phyloP scores from a whole-genome alignment of 352 stramenopile species.

The Phytophthora cryptogea region DNA sequence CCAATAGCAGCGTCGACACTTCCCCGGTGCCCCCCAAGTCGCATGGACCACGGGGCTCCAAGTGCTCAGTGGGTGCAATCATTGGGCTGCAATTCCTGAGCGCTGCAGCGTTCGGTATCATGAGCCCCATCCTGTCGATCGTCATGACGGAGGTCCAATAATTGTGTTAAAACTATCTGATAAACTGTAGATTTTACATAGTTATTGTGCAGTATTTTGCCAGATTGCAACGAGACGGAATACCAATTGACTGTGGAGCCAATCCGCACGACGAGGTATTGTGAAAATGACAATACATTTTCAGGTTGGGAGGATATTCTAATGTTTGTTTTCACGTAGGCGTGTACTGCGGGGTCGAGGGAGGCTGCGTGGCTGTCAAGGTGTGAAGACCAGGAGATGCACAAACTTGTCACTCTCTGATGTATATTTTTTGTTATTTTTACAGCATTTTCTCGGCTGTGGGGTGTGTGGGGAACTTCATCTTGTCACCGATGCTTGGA shows the following conservation, averaged over 20 bases:
- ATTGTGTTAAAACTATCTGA: too few species aligned
- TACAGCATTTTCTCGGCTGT: slow-evolving; percentile 58
- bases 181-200: background rate
- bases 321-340: slow-evolving; percentile 20
- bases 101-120: slow-evolving; percentile 63
- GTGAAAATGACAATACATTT: background rate
- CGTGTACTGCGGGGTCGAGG: slow-evolving; percentile 62
- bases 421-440: background rate
- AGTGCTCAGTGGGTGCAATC: slow-evolving; percentile 42
- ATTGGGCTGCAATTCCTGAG: slow-evolving; percentile 54
- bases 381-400: slow-evolving; percentile 17
- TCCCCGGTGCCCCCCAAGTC: slow-evolving; percentile 2
- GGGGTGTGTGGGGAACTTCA: slow-evolving; percentile 59
- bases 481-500: slow-evolving; percentile 67
- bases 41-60: slow-evolving; percentile 16
- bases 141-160: slow-evolving; percentile 69
- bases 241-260: slow-evolving; percentile 59
- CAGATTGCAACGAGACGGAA: slow-evolving; percentile 46
- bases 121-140: slow-evolving; percentile 70
- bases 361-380: slow-evolving; percentile 72
- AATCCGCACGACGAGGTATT: slow-evolving; percentile 43
- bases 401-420: background rate
- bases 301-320: slow-evolving; percentile 6
- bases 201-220: slow-evolving; percentile 66
- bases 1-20: background rate